These are phyloP conservation scores for Solanum pimpinellifolium DNA, from an alignment of 257 asterid species.

Conservation along the genomic window DNA sequence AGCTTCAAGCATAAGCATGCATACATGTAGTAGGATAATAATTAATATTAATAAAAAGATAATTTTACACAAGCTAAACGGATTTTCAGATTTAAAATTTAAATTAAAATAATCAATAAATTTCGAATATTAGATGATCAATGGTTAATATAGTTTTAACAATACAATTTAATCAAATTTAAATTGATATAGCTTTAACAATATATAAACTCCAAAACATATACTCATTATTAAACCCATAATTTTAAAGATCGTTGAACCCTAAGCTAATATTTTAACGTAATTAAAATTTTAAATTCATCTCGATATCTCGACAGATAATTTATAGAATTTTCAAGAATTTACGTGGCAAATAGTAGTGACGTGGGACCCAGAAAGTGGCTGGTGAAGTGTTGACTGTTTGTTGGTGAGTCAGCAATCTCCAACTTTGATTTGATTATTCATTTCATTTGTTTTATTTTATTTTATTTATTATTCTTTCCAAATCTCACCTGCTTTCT, in stretches of 20 bases:
- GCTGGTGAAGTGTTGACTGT: background rate
- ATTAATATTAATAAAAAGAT: background rate
- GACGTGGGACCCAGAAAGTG: background rate
- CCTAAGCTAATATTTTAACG: background rate
- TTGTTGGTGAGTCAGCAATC: background rate
- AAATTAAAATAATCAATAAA: background rate
- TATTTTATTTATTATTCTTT: background rate
- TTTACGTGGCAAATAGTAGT: background rate
- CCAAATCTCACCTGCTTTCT: background rate
- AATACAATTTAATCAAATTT: background rate
- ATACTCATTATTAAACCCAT: background rate
- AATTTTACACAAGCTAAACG: background rate
- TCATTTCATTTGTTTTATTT: background rate
- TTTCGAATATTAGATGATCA: background rate
- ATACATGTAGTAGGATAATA: background rate
- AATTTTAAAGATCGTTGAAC: background rate
- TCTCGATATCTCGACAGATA: rapidly evolving
- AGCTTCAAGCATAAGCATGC: background rate
- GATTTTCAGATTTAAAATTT: too few relatives aligned
- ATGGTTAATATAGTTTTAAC: background rate
- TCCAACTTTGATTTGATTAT: background rate
- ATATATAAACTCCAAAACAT: background rate
- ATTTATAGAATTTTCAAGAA: background rate
- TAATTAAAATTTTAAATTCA: too few relatives aligned
- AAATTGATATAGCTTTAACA: background rate